Evolutionary conservation across 2,329 filamentous ascomycete genomes (phyloP).

Genomic region (Penicillium sumatraense): DNA sequence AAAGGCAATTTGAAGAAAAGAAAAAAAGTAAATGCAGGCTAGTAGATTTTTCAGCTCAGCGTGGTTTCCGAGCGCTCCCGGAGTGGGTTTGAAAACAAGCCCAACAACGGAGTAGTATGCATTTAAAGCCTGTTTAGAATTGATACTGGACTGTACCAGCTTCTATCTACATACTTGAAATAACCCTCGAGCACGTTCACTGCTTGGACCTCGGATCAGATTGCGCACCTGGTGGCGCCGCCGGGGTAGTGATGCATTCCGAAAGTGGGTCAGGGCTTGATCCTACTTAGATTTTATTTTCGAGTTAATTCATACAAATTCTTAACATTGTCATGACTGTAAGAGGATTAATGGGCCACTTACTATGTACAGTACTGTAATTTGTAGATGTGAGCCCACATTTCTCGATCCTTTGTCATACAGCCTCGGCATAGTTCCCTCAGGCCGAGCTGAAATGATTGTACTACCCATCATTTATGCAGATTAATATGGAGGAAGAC

Average conservation of each 20-base stretch:
- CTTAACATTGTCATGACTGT: no score
- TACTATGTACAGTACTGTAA: background rate
- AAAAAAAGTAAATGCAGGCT: no score
- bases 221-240: background rate
- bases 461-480: no score
- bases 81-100: no score
- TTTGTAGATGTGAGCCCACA: background rate
- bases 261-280: conserved; percentile 4
- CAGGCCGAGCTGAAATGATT: background rate
- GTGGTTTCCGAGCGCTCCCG: no score
- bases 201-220: background rate
- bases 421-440: background rate
- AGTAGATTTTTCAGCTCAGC: no score
- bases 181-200: background rate
- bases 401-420: background rate
- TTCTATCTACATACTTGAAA: background rate
- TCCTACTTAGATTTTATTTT: background rate
- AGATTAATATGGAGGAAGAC: background rate
- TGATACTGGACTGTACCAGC: no score
- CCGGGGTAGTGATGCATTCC: conserved; percentile 1
- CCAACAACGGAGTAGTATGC: no score
- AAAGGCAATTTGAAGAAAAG: no score
- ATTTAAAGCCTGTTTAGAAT: no score
- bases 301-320: no score
- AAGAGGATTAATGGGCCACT: background rate